Evolutionary conservation across 2,329 filamentous ascomycete species (phyloP), one percentile per base, ranked within the genome.

Genomic region (Colletotrichum theobromicola): DNA sequence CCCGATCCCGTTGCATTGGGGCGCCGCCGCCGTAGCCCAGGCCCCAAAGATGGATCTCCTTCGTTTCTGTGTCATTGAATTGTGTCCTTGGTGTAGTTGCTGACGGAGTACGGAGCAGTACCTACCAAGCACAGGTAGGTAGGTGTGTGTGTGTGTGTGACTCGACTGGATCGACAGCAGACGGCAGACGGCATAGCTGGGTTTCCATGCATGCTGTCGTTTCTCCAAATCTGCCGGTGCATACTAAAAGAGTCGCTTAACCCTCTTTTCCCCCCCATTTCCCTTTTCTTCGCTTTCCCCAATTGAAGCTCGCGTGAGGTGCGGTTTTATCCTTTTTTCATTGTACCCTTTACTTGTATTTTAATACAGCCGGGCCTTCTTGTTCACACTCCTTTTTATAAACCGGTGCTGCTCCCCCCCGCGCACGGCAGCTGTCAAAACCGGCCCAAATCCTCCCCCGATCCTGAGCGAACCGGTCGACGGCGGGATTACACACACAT

Each of bases 11-110:
- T 69, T 63, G 70, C 71, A 74, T 74, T 71, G 67, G 71, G 57
- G 42, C 42, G 42, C n/a, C 67, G 42, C n/a, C 67, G 67, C 60
- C 61, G 53, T 46, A 42, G 30, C n/a, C 42, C 37, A 66, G 63
- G 18, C 53, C 30, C 12, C 15, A 30, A 57, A 30, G 55, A 61
- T 61, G 66, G 55, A 68, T 37, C 67, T 66, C 16, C 42, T 57
- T 37, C 57, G 70, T 46, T 69, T 69, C 70, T 74, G 72, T 74
- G 72, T 74, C 72, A 74, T 74, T 74, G 69, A 70, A 72, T 72
- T 72, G 68, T 74, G 72, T 70, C 55, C 34, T 61, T 28, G 32
- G 50, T 50, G 42, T 50, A 50, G 42, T 50, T 50, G 42, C 42
- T 50, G 42, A 50, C 42, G 42, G n/a, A 1, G 42, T 46, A 6